Percentiles rank a stretch among this genome's conserved stretches.
These are phyloP conservation scores for Monosporascus cannonballus DNA, from an alignment of 2,329 filamentous ascomycete genomes.

Conservation along the genomic window DNA sequence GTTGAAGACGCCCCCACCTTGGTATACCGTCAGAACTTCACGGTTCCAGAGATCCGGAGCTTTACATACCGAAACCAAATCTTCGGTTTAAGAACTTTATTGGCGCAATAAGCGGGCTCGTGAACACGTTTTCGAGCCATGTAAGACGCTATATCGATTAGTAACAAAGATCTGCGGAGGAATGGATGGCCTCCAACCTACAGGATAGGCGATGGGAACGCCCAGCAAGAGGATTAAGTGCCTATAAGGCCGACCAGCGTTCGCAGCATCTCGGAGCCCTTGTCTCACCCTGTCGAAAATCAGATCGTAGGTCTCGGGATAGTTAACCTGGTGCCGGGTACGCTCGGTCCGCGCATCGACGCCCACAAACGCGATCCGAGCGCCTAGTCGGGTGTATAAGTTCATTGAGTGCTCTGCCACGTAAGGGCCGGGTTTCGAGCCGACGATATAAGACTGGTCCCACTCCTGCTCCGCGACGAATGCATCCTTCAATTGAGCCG, in stretches of 20 bases:
- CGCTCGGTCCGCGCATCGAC: slow-evolving; percentile 93
- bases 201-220: slow-evolving; percentile 79
- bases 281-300: slow-evolving; percentile 71
- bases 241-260: slow-evolving; percentile 68
- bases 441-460: slow-evolving; percentile 74
- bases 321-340: slow-evolving; percentile 90
- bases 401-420: slow-evolving; percentile 84
- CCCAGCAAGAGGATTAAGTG: slow-evolving; percentile 85
- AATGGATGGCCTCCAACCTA: slow-evolving; percentile 42
- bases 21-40: slow-evolving; percentile 5
- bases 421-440: slow-evolving; percentile 75
- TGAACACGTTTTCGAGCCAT: slow-evolving; percentile 93
- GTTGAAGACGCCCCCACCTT: slow-evolving; percentile 80
- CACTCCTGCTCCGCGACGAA: slow-evolving; percentile 55
- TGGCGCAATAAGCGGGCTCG: slow-evolving; percentile 79
- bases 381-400: slow-evolving; percentile 78
- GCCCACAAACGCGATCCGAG: slow-evolving; percentile 76
- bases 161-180: neutral
- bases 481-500: slow-evolving; percentile 65
- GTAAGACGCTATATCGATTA: slow-evolving; percentile 60
- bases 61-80: slow-evolving; percentile 63
- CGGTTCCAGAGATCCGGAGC: neutral
- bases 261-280: slow-evolving; percentile 65
- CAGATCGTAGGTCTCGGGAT: slow-evolving; percentile 80
- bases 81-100: slow-evolving; percentile 86